Percentiles rank a stretch among this genome's conserved stretches.
Evolutionary conservation across 192 early-diverging fungal species (phyloP).

Genomic region (Radiomyces spectabilis): DNA sequence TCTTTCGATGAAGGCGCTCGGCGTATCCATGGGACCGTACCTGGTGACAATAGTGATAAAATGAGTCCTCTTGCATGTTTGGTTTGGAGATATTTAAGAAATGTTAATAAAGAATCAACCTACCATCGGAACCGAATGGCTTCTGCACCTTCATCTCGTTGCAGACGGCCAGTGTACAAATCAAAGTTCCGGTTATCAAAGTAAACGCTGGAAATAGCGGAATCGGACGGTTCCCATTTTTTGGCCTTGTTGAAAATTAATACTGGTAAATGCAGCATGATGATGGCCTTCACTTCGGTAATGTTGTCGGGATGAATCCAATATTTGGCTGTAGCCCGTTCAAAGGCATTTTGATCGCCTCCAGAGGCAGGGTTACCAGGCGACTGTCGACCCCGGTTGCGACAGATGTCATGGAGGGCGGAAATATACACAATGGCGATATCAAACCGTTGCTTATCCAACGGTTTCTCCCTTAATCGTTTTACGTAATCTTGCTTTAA

Average conservation of each 20-base stretch:
- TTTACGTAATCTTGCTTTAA: constrained; percentile 69
- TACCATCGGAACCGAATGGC: constrained; percentile 48
- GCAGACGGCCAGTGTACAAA: constrained; percentile 23
- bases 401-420: constrained; percentile 66
- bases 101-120: constrained; percentile 14
- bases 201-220: constrained; percentile 27
- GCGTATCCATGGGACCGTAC: constrained; percentile 14
- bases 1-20: constrained; percentile 22
- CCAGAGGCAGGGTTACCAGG: constrained; percentile 20
- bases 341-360: constrained; percentile 48
- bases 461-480: constrained; percentile 68
- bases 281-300: constrained; percentile 30
- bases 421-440: constrained; percentile 81
- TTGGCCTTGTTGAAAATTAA: constrained; percentile 38
- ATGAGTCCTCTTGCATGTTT: no score
- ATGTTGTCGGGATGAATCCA: constrained; percentile 37
- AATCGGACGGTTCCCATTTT: constrained; percentile 38
- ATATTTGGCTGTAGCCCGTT: constrained; percentile 66
- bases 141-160: constrained; percentile 26
- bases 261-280: constrained; percentile 27
- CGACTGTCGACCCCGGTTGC: constrained; percentile 32
- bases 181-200: constrained; percentile 28
- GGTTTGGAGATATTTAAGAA: neutral
- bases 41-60: constrained; percentile 2
- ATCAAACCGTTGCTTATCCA: constrained; percentile 87